A percentile compares a stretch with the other conserved stretches of the same genome.
Conservation (phyloP, 2,329 filamentous ascomycete genomes). For the Aspergillus sp. region DNA sequence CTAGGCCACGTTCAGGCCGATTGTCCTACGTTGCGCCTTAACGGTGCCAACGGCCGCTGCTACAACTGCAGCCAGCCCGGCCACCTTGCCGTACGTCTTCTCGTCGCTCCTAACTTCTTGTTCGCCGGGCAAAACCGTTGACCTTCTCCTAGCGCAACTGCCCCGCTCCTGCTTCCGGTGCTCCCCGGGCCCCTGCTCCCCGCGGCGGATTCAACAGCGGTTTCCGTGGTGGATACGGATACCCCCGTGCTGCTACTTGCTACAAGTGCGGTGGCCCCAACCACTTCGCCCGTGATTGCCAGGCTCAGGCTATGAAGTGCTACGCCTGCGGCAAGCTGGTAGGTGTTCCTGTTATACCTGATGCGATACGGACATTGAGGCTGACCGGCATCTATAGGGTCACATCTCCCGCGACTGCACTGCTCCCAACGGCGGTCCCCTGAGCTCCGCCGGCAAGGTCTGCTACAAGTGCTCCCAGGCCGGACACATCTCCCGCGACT, state of each 20-base stretch:
- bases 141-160: slow-evolving; percentile 69
- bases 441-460: slow-evolving; percentile 96
- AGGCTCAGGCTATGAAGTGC: slow-evolving; percentile 98
- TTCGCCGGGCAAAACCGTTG: slow-evolving; percentile 2
- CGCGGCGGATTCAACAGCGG: slow-evolving; percentile 66
- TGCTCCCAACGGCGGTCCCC: slow-evolving; percentile 89
- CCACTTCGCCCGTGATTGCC: slow-evolving; percentile 97
- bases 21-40: slow-evolving; percentile 93
- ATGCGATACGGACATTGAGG: not conserved
- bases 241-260: slow-evolving; percentile 62
- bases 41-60: slow-evolving; percentile 82
- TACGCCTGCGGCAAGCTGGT: slow-evolving; percentile 91
- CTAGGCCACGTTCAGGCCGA: slow-evolving; percentile 98
- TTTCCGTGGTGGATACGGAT: slow-evolving; percentile 71
- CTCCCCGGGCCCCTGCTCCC: slow-evolving; percentile 65
- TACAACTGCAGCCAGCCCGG: slow-evolving; percentile 95
- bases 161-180: slow-evolving; percentile 68
- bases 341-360: slow-evolving; percentile 21
- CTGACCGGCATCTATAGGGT: slow-evolving; percentile 47
- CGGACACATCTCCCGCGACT: slow-evolving; percentile 94
- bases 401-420: slow-evolving; percentile 96
- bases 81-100: slow-evolving; percentile 75
- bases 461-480: slow-evolving; percentile 97
- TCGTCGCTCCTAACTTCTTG: not conserved
- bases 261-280: slow-evolving; percentile 82